Base-by-base conservation (phyloP, 2,329 filamentous ascomycete genomes). In the Colletotrichum abscissum region DNA sequence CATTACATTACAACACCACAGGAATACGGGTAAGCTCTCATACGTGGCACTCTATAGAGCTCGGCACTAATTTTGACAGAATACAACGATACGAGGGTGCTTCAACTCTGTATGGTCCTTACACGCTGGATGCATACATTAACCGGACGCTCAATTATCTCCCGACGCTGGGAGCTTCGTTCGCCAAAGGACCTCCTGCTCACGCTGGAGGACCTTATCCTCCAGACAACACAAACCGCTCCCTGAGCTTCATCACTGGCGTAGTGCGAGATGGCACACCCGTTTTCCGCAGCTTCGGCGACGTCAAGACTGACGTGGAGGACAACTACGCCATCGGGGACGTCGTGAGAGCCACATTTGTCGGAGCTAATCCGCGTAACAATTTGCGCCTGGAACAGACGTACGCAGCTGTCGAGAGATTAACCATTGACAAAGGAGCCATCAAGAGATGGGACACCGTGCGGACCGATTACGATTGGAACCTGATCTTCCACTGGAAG, bases 51-150 rank as follows among this genome's bases (percentile, higher is more conserved):
- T 77, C 5, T 8, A 46, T 73, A 75, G 5, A 76, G 35, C 14
- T 12, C 33, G 38, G 57, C 7, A 81, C 74, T 79, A 86, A 38
- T 26, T 2, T 16, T 49, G 14, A 14, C 22, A 73, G 79, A 16
- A 88, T 95, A 62, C 95, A 98, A 82, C 92, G 95, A 42, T 98
- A 98, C 80, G 95, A 98, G 83, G 95, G 95, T 46, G 95, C 94
- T 0, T 95, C 93, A 4, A 98, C 95, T 0, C 87, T 98, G 2
- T 96, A 95, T 80, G 95, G 95, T 0, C 94, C 90, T 0, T 92
- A 95, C 79, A 96, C 94, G 0, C 86, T 98, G n/a, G 91, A 93
- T 22, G 95, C 94, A 0, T 95, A 97, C 83, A 93, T 98, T 81
- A 94, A 97, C 79, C 86, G 95, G 22, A 95, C 94, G 4, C 46